Evolutionary conservation across 768 basidiomycete genomes (phyloP).

Genomic region (Boletus sensibilis): DNA sequence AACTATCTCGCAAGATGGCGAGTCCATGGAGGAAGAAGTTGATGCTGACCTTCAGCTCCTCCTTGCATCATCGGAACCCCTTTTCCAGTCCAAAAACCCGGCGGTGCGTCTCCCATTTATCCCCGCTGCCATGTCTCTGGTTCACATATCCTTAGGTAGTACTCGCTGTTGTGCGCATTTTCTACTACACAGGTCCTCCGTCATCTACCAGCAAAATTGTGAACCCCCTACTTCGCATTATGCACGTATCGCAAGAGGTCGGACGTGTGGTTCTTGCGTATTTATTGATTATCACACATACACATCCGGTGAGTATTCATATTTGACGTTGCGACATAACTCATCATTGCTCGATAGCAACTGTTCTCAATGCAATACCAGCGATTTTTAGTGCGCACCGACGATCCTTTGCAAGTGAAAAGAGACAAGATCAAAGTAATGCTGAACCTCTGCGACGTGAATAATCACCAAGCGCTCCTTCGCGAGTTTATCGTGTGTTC

Average conservation of each 20-base stretch:
- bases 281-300: constrained; percentile 59
- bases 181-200: constrained; percentile 70
- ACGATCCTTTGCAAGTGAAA: constrained; percentile 68
- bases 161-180: constrained; percentile 66
- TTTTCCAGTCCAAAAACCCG: constrained; percentile 85
- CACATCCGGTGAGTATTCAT: constrained; percentile 56
- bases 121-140: not conserved
- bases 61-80: constrained; percentile 65
- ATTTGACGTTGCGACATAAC: not conserved
- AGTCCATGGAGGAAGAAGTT: constrained; percentile 51
- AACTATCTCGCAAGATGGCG: constrained; percentile 31
- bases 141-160: constrained; percentile 57
- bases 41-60: constrained; percentile 80
- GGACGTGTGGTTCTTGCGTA: constrained; percentile 75
- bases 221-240: constrained; percentile 70
- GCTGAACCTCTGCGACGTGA: constrained; percentile 57
- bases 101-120: constrained; percentile 52
- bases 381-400: constrained; percentile 66
- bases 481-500: constrained; percentile 79
- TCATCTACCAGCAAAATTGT: constrained; percentile 57
- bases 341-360: constrained; percentile 19
- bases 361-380: constrained; percentile 63
- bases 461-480: constrained; percentile 70
- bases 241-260: constrained; percentile 67
- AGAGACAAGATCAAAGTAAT: constrained; percentile 74